These are phyloP conservation scores for Trichophyton schoenleinii DNA, from an alignment of 2,329 filamentous ascomycete genomes.

Conservation along the genomic window DNA sequence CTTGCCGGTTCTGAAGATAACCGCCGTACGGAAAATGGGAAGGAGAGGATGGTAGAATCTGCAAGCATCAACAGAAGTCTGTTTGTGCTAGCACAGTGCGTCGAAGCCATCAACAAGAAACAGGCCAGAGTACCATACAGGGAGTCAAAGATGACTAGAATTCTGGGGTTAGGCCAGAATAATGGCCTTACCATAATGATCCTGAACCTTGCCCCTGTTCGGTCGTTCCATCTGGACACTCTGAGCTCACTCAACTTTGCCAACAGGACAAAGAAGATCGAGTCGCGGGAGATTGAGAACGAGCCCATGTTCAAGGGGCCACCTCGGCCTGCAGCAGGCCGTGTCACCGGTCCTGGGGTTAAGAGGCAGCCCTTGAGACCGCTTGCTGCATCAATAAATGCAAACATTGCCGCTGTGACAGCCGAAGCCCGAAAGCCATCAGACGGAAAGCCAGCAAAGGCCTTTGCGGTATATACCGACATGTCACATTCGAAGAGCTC, in stretches of 20 bases:
- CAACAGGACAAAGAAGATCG: conserved; percentile 89
- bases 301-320: conserved; percentile 76
- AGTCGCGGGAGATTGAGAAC: conserved; percentile 90
- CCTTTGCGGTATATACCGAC: conserved; percentile 79
- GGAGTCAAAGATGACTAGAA: conserved; percentile 95
- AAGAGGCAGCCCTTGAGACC: conserved; percentile 67
- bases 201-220: conserved; percentile 79
- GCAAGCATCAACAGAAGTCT: conserved; percentile 96
- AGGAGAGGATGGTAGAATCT: conserved; percentile 84
- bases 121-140: conserved; percentile 72
- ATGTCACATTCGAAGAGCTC: conserved; percentile 32
- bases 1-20: conserved; percentile 94
- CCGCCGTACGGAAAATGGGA: conserved; percentile 81
- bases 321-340: conserved; percentile 41
- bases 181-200: conserved; percentile 96
- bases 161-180: conserved; percentile 83
- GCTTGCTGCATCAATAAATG: conserved; percentile 62
- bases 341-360: conserved; percentile 30
- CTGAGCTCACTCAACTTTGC: conserved; percentile 89
- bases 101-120: conserved; percentile 78
- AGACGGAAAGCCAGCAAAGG: conserved; percentile 63
- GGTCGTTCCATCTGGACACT: conserved; percentile 86
- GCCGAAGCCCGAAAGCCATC: conserved; percentile 41
- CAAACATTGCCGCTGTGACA: conserved; percentile 48
- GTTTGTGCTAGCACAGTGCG: conserved; percentile 87